Evolutionary conservation across 176 grass and related monocot genomes (phyloP).

Genomic region (Aegilops sharonensis): DNA sequence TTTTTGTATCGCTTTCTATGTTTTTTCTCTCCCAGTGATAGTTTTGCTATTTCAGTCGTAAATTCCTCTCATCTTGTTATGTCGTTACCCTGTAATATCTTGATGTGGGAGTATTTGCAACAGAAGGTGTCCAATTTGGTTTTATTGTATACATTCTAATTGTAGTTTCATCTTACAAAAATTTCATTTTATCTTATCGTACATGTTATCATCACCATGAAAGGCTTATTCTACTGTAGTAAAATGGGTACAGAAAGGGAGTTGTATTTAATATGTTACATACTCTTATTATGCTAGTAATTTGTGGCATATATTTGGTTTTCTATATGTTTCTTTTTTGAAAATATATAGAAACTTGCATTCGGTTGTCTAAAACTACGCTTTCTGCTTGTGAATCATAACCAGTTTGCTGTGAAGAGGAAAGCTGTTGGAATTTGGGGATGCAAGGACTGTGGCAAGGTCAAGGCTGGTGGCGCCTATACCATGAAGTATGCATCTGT

Average conservation of each 20-base stretch:
- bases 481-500: constrained; percentile 61
- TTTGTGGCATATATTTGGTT: background rate
- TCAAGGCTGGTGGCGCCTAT: constrained; percentile 88
- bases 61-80: background rate
- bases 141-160: background rate
- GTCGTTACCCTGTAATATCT: background rate
- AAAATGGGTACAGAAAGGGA: background rate
- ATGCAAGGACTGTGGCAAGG: constrained; percentile 89
- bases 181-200: background rate
- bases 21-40: background rate
- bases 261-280: too few species aligned
- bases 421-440: constrained; percentile 97
- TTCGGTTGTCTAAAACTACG: background rate
- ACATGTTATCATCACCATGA: background rate
- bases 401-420: constrained; percentile 82
- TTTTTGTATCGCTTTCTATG: background rate
- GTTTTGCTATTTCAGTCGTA: background rate
- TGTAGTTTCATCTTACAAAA: background rate
- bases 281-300: background rate
- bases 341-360: background rate
- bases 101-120: background rate
- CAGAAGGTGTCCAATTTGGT: background rate
- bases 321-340: background rate
- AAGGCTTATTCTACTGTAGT: background rate
- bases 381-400: background rate